These are phyloP conservation scores for Wickerhamomyces ciferrii DNA, from an alignment of 805 yeast species.

Conservation along the genomic window DNA sequence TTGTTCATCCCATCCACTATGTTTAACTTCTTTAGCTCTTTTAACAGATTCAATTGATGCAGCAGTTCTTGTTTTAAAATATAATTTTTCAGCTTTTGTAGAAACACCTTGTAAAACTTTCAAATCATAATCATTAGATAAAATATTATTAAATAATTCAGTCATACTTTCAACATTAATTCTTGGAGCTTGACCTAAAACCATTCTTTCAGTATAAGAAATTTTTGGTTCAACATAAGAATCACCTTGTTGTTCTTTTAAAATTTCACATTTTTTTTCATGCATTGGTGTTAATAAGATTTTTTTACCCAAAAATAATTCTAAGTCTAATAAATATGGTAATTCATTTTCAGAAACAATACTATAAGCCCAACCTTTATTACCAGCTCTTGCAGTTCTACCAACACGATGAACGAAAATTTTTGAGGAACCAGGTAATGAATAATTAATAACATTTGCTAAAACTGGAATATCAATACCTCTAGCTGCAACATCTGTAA, in stretches of 20 bases:
- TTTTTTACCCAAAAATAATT: slow-evolving; percentile 82
- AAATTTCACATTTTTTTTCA: slow-evolving; percentile 50
- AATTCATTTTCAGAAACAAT: slow-evolving; percentile 79
- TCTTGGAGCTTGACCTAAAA: slow-evolving; percentile 82
- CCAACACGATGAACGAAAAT: slow-evolving; percentile 97
- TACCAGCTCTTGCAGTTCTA: slow-evolving; percentile 99
- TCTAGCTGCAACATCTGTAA: slow-evolving; percentile 97
- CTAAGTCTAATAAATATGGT: slow-evolving; percentile 87
- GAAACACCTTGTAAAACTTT: slow-evolving; percentile 64
- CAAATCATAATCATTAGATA: slow-evolving; percentile 65
- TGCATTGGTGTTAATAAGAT: slow-evolving; percentile 66
- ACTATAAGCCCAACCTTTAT: slow-evolving; percentile 96
- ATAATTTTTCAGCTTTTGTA: slow-evolving; percentile 80
- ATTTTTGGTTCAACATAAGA: slow-evolving; percentile 50
- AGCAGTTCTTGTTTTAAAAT: slow-evolving; percentile 76
- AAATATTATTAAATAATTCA: slow-evolving; percentile 62
- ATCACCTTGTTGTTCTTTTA: slow-evolving; percentile 39
- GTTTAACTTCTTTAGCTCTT: slow-evolving; percentile 72
- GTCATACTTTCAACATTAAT: slow-evolving; percentile 59
- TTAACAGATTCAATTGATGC: slow-evolving; percentile 86
- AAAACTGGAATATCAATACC: slow-evolving; percentile 97
- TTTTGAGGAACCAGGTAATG: slow-evolving; percentile 88
- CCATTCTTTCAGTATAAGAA: slow-evolving; percentile 69
- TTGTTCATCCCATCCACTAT: slow-evolving; percentile 85
- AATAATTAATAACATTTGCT: slow-evolving; percentile 89